Conservation (phyloP, 2,329 filamentous ascomycete species). For the Biscogniauxia mediterranea region DNA sequence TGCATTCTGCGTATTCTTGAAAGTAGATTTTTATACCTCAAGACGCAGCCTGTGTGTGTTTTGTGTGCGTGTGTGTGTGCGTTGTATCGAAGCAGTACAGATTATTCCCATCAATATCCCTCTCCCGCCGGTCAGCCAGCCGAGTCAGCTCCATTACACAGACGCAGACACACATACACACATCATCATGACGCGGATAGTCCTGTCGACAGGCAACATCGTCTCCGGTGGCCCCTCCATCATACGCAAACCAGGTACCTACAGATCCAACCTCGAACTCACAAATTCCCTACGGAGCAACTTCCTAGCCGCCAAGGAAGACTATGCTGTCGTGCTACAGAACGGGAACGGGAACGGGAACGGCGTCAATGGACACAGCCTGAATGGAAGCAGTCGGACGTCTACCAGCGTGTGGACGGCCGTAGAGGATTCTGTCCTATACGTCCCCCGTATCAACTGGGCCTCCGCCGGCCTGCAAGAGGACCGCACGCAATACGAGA, state of each 20-base stretch:
- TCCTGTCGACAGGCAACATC: slow-evolving; percentile 58
- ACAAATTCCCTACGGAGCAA: slow-evolving; percentile 84
- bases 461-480: slow-evolving; percentile 70
- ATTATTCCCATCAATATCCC: not conserved
- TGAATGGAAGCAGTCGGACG: slow-evolving; percentile 20
- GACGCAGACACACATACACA: slow-evolving; percentile 9
- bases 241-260: slow-evolving; percentile 72
- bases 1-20: not conserved
- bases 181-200: slow-evolving; percentile 30
- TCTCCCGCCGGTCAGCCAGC: not conserved
- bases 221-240: slow-evolving; percentile 82
- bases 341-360: slow-evolving; percentile 20
- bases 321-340: slow-evolving; percentile 42
- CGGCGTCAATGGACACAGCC: slow-evolving; percentile 19
- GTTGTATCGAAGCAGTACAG: not conserved
- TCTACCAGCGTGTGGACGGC: slow-evolving; percentile 65
- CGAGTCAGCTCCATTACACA: no score
- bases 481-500: slow-evolving; percentile 82
- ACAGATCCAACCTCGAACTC: slow-evolving; percentile 90
- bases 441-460: slow-evolving; percentile 77
- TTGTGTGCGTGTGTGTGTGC: not conserved
- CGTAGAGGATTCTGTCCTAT: slow-evolving; percentile 58
- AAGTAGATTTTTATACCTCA: not conserved
- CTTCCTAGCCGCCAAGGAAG: slow-evolving; percentile 71
- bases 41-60: not conserved